Evolutionary conservation across 1,139 yeast genomes (phyloP), one percentile per base, ranked within the genome.

Genomic region (Kodamaea anthophila): DNA sequence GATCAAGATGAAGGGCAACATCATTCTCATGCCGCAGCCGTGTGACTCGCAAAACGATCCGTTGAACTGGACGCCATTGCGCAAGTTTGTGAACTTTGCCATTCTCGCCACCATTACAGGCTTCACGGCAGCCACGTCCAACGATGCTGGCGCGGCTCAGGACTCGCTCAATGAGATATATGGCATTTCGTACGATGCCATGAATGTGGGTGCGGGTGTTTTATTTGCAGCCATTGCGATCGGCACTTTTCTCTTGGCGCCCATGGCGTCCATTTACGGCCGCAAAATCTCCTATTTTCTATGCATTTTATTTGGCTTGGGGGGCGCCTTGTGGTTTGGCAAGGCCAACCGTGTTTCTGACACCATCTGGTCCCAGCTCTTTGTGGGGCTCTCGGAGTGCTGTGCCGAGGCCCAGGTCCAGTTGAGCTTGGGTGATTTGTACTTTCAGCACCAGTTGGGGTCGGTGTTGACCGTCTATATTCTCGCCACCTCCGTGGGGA

Each of bases 21-120:
- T 70, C 30, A 62, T 74, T 18, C 53, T 75, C 31, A 58, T 71
- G 28, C 81, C 79, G 3, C 78, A 72, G 41, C 81, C 81, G 4
- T 58, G 77, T 9, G 67, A 67, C 34, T 69, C 76, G 5, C 69
- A 70, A 13, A 72, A 74, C 42, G 81, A 75, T 44, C 82, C 81
- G 2, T 54, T 75, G 28, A 75, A 73, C 46, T 69, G 75, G 74
- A 29, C 44, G 3, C 24, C 26, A 5, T 21, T 38, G 15, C 44
- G 56, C 16, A 57, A 55, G 39, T 30, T 42, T 21, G 39, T 48
- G 40, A 48, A 51, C 32, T 44, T 49, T 28, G 26, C 40, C 8
- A 38, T 52, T 18, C 41, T 53, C 18, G 40, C 51, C 13, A 38
- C 48, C 26, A 47, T 58, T 23, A 57, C 64, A 3, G 62, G 57